Base-by-base conservation (phyloP, 2,329 filamentous ascomycete genomes). In the Didymella pomorum region DNA sequence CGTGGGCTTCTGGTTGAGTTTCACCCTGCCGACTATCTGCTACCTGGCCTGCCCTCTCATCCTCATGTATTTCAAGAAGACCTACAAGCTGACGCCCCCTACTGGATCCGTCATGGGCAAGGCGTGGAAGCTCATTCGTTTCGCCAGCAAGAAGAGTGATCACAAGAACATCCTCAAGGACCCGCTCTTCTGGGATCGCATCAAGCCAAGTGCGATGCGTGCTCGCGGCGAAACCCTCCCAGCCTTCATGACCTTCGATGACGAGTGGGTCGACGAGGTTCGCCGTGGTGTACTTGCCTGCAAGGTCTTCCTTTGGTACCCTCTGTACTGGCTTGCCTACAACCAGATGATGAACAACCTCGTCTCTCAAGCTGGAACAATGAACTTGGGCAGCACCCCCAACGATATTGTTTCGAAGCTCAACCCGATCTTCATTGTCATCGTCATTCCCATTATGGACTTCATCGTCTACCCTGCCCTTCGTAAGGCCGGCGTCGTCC, bases 341-440 rank as follows among this genome's bases (percentile, higher is more conserved):
- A 83, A 82, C 51, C 56, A 58, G 66, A 86, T 90, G 78, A 86
- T 83, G 20, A 84, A 81, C 71, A 90, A 88, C 76, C 84, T 89
- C 54, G 85, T 87, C 64, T 87, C 87, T 6, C 89, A 92, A 77
- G 88, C 87, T 20, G 82, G 83, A 12, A 87, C 86, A 45, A 86
- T 91, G 89, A 75, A 84, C 48, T 83, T 88, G 3, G 82, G 89
- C 68, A 87, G 87, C 12, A 84, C 91, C 1, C 91, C 90, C 66
- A 93, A 93, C 80, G 90, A 93, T 70, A 81, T 93, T 52, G 85
- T 93, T 68, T 84, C 88, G 70, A 93, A 92, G 77, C 81, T 93
- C 28, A 89, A 93, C 76, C 89, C 90, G 3, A 86, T 93, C 65
- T 86, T 89, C 45, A 86, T 93, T 62, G 85, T 93, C 67, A 86